Conservation (phyloP, 202 grass and related monocot species). For the Alloteropsis angusta region DNA sequence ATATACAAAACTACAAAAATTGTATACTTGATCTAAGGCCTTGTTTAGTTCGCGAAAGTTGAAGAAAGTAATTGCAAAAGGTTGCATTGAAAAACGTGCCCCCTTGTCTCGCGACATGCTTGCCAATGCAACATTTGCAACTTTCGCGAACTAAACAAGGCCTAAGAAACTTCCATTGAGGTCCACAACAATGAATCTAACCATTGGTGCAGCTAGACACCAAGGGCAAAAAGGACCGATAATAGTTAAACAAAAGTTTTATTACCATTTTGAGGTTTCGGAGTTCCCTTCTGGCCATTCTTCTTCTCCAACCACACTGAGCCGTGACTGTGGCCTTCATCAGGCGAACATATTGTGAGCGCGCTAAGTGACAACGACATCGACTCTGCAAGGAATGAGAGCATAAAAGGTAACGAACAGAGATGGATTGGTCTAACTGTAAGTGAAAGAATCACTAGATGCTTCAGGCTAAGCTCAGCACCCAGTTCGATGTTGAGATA, state of each 20-base stretch:
- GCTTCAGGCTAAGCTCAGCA: not conserved
- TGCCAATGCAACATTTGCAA: too few relatives aligned
- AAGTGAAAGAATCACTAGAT: not conserved
- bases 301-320: slow-evolving; percentile 75
- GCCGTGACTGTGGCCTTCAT: slow-evolving; percentile 45
- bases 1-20: not conserved
- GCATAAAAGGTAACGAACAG: slow-evolving; percentile 4
- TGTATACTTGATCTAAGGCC: not conserved
- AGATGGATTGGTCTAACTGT: not conserved
- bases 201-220: not conserved
- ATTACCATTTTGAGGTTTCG: slow-evolving; percentile 80
- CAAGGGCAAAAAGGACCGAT: not conserved
- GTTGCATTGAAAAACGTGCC: too few relatives aligned
- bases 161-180: not conserved
- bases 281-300: slow-evolving; percentile 72
- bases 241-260: slow-evolving; percentile 1
- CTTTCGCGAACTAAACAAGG: too few relatives aligned
- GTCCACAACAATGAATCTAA: not conserved
- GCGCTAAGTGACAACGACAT: slow-evolving; percentile 46
- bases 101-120: too few relatives aligned
- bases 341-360: slow-evolving; percentile 42
- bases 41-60: too few relatives aligned
- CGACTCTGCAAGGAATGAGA: slow-evolving; percentile 45
- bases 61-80: too few relatives aligned
- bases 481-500: not conserved